phyloP scores from a whole-genome alignment of 176 grass and related monocot species.

The Poa annua region DNA sequence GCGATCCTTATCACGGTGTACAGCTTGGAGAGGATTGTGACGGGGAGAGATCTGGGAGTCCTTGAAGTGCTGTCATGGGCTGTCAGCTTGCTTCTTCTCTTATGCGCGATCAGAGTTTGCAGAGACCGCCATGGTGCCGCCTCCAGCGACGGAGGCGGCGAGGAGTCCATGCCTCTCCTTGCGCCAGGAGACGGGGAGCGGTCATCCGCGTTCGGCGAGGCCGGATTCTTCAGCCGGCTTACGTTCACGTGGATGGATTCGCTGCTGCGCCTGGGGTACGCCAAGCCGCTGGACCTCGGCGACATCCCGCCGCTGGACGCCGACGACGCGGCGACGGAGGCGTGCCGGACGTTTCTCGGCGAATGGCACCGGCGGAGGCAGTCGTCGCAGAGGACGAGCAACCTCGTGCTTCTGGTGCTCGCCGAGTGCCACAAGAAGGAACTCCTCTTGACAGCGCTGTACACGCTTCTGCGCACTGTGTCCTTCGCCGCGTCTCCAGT shows the following conservation, averaged over 20 bases:
- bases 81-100: conserved; percentile 41
- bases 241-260: conserved; percentile 78
- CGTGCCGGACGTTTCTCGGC: conserved; percentile 49
- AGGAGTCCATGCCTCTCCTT: conserved; percentile 52
- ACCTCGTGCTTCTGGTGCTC: conserved; percentile 62
- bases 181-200: not conserved
- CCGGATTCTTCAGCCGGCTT: conserved; percentile 58
- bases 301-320: conserved; percentile 70
- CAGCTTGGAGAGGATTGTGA: conserved; percentile 45
- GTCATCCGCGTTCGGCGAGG: conserved; percentile 45
- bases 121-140: not conserved
- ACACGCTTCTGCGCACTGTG: conserved; percentile 68
- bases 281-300: conserved; percentile 58
- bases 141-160: not conserved
- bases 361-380: conserved; percentile 51
- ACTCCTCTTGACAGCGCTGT: conserved; percentile 63
- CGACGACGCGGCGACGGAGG: conserved; percentile 66
- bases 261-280: conserved; percentile 62
- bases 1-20: conserved; percentile 46
- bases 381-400: conserved; percentile 32
- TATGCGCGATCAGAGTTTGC: conserved; percentile 38
- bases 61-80: conserved; percentile 60
- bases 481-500: conserved; percentile 59
- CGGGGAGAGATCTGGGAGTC: conserved; percentile 12
- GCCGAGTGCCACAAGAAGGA: conserved; percentile 64